phyloP scores from a whole-genome alignment of 805 yeast genomes.

The Ogataea wickerhamii region DNA sequence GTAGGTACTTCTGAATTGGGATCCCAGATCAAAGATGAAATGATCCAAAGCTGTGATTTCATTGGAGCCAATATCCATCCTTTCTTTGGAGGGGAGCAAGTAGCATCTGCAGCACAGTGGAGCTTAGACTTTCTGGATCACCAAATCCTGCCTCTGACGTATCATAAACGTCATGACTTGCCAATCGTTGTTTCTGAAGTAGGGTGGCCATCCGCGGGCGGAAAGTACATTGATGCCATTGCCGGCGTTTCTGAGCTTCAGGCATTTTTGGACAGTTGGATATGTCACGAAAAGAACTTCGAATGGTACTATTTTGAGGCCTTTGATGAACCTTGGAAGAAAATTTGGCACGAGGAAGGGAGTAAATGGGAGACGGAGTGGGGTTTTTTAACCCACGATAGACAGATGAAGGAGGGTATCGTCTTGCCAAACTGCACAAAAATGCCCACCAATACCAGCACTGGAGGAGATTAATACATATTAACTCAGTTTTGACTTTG shows the following conservation, averaged over 20 bases:
- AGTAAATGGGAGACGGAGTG: slow-evolving; percentile 66
- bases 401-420: slow-evolving; percentile 44
- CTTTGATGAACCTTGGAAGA: slow-evolving; percentile 71
- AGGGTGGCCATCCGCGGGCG: slow-evolving; percentile 74
- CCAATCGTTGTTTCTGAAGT: slow-evolving; percentile 53
- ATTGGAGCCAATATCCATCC: slow-evolving; percentile 67
- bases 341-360: slow-evolving; percentile 44
- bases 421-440: slow-evolving; percentile 38
- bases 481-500: slow-evolving; percentile 19
- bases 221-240: slow-evolving; percentile 39
- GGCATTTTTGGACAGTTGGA: slow-evolving; percentile 47
- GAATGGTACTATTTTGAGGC: slow-evolving; percentile 67
- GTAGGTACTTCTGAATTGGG: slow-evolving; percentile 66
- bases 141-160: slow-evolving; percentile 39
- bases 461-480: slow-evolving; percentile 1
- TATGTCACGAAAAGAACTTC: slow-evolving; percentile 39
- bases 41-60: slow-evolving; percentile 47
- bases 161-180: slow-evolving; percentile 18
- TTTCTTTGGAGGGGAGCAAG: slow-evolving; percentile 57
- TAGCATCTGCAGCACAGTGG: slow-evolving; percentile 50
- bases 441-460: slow-evolving; percentile 1
- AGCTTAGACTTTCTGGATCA: slow-evolving; percentile 42
- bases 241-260: slow-evolving; percentile 47
- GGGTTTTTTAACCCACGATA: slow-evolving; percentile 56
- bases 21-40: slow-evolving; percentile 37